phyloP scores from a whole-genome alignment of 768 basidiomycete species.

The Podaxis carcinomalis region DNA sequence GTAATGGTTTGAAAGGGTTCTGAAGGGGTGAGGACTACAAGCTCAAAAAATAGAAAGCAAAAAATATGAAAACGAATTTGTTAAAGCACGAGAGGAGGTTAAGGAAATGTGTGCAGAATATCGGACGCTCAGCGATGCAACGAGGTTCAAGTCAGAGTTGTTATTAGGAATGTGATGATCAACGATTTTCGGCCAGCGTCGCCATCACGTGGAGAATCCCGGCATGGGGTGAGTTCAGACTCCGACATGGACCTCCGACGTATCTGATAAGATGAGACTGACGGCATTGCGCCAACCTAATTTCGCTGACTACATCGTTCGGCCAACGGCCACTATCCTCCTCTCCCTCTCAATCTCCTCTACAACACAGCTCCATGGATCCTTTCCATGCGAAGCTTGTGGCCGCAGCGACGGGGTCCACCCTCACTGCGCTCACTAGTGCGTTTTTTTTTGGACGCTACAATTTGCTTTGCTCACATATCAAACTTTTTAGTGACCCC shows the following conservation, averaged over 20 bases:
- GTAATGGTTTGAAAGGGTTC: neutral
- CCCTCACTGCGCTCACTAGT: slow-evolving; percentile 83
- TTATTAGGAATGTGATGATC: slow-evolving; percentile 18
- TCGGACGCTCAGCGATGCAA: slow-evolving; percentile 2
- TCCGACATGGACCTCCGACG: slow-evolving; percentile 11
- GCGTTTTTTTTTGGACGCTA: slow-evolving; percentile 19
- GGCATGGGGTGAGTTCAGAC: neutral
- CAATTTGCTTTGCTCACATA: neutral
- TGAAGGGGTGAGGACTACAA: neutral
- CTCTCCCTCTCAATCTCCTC: slow-evolving; percentile 7
- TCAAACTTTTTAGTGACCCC: slow-evolving; percentile 79
- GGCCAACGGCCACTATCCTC: slow-evolving; percentile 6
- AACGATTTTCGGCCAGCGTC: slow-evolving; percentile 13
- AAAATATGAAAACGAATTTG: slow-evolving; percentile 6
- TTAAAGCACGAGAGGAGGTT: neutral
- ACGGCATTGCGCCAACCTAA: neutral
- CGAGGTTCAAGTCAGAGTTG: slow-evolving; percentile 4
- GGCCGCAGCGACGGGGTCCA: slow-evolving; percentile 76
- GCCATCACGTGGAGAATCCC: slow-evolving; percentile 6
- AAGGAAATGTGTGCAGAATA: neutral
- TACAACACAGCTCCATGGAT: slow-evolving; percentile 45
- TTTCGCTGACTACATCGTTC: neutral
- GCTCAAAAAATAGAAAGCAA: slow-evolving; percentile 9
- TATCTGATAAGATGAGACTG: slow-evolving; percentile 30
- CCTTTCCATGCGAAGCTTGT: slow-evolving; percentile 74